Conservation (phyloP, 2,329 filamentous ascomycete species). For the Colletotrichum sp. region DNA sequence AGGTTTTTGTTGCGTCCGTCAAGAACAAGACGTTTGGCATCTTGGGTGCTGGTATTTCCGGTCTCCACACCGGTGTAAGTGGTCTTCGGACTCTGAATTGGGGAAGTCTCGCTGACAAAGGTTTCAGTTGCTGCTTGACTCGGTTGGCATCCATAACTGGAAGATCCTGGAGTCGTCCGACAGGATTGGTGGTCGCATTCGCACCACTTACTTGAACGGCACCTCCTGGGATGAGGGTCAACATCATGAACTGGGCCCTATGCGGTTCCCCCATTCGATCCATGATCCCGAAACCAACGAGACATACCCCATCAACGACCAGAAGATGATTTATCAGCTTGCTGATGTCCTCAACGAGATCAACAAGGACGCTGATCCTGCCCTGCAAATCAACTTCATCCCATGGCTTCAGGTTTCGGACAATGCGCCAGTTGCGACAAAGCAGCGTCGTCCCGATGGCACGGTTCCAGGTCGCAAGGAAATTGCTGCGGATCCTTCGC, state of each 20-base stretch:
- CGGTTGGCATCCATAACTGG: constrained; percentile 48
- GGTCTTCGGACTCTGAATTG: background rate
- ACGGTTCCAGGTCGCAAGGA: constrained; percentile 27
- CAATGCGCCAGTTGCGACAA: constrained; percentile 32
- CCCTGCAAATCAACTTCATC: constrained; percentile 43
- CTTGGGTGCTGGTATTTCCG: constrained; percentile 42
- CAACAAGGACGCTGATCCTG: constrained; percentile 32
- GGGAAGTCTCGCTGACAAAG: background rate
- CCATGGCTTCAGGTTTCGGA: constrained; percentile 42
- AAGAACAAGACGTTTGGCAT: constrained; percentile 34
- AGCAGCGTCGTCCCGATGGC: constrained; percentile 30
- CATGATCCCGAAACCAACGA: constrained; percentile 44
- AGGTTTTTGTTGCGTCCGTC: constrained; percentile 23
- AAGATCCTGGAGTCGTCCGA: constrained; percentile 46
- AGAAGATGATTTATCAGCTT: constrained; percentile 46
- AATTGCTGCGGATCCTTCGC: constrained; percentile 24
- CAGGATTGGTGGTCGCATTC: constrained; percentile 46
- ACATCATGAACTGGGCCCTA: constrained; percentile 45
- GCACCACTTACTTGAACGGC: constrained; percentile 45
- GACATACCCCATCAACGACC: constrained; percentile 44
- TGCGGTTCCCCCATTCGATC: constrained; percentile 46
- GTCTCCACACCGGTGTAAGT: constrained; percentile 30
- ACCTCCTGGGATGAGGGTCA: constrained; percentile 29
- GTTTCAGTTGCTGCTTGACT: constrained; percentile 40
- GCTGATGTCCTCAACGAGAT: constrained; percentile 43